These are phyloP conservation scores for Arctium minus DNA, from an alignment of 129 eudicot species.

Conservation along the genomic window DNA sequence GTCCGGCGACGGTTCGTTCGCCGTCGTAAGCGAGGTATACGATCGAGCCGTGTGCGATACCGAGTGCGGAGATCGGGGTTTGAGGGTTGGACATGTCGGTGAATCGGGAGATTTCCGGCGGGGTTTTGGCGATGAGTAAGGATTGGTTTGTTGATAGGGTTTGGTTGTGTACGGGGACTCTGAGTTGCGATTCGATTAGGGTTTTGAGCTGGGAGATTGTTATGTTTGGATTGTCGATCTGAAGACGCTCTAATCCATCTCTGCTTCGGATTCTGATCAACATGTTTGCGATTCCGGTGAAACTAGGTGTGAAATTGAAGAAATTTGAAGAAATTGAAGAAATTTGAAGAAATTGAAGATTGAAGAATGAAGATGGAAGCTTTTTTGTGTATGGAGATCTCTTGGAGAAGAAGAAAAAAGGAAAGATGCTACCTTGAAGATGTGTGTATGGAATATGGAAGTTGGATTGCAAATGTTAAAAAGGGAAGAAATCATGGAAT, in stretches of 20 bases:
- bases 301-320: background rate
- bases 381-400: background rate
- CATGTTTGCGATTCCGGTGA: conserved; percentile 37
- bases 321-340: background rate
- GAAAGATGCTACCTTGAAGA: background rate
- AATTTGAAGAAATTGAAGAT: background rate
- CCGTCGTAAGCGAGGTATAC: conserved; percentile 69
- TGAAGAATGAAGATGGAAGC: conserved; percentile 1
- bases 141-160: conserved; percentile 72
- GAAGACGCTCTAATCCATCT: conserved; percentile 76
- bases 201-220: conserved; percentile 70
- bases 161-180: conserved; percentile 65
- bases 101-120: conserved; percentile 42
- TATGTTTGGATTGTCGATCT: conserved; percentile 62
- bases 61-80: conserved; percentile 43
- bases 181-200: conserved; percentile 71
- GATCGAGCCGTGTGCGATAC: conserved; percentile 67
- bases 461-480: conserved; percentile 1
- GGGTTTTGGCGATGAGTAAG: conserved; percentile 75
- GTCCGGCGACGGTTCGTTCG: conserved; percentile 61
- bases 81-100: conserved; percentile 68
- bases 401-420: conserved; percentile 15
- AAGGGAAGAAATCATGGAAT: background rate
- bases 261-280: conserved; percentile 92
- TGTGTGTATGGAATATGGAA: background rate